These are phyloP conservation scores for Zopfochytrium polystomum DNA, from an alignment of 371 early-diverging fungal genomes.

Conservation along the genomic window DNA sequence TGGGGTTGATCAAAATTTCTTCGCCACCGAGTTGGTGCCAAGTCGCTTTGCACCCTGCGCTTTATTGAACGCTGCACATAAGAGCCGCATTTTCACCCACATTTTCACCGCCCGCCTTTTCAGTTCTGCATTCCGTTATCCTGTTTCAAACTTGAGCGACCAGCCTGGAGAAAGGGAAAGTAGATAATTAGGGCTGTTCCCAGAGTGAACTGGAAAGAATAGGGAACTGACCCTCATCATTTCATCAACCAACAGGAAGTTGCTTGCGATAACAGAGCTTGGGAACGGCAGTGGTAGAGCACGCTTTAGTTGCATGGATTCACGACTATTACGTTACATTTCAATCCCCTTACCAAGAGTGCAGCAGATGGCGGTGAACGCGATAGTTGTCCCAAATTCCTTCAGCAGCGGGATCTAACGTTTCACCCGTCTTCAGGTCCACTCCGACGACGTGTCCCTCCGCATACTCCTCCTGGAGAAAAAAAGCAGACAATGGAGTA, in stretches of 20 bases:
- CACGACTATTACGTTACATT: constrained; percentile 13
- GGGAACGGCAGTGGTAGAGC: not conserved
- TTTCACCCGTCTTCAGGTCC: constrained; percentile 91
- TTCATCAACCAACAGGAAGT: constrained; percentile 98
- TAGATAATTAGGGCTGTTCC: too few relatives aligned
- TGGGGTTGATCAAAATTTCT: too few relatives aligned
- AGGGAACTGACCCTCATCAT: constrained; percentile 79
- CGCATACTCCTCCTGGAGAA: constrained; percentile 77
- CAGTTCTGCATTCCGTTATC: too few relatives aligned
- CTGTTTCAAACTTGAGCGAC: too few relatives aligned
- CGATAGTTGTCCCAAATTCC: constrained; percentile 98
- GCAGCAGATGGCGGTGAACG: constrained; percentile 93
- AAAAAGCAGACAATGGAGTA: too few relatives aligned
- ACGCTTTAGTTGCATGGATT: constrained; percentile 9
- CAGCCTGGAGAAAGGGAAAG: too few relatives aligned
- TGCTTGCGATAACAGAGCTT: constrained; percentile 92
- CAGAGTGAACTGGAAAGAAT: not conserved
- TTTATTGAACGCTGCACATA: too few relatives aligned
- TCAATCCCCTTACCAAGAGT: constrained; percentile 62
- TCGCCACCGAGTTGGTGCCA: too few relatives aligned
- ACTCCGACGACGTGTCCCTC: constrained; percentile 91
- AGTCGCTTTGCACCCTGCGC: too few relatives aligned
- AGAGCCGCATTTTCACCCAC: too few relatives aligned
- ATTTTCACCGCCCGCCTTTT: too few relatives aligned
- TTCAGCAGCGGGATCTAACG: constrained; percentile 89